phyloP scores from a whole-genome alignment of 106 monocot species.

The Acanthochlamys bracteata region DNA sequence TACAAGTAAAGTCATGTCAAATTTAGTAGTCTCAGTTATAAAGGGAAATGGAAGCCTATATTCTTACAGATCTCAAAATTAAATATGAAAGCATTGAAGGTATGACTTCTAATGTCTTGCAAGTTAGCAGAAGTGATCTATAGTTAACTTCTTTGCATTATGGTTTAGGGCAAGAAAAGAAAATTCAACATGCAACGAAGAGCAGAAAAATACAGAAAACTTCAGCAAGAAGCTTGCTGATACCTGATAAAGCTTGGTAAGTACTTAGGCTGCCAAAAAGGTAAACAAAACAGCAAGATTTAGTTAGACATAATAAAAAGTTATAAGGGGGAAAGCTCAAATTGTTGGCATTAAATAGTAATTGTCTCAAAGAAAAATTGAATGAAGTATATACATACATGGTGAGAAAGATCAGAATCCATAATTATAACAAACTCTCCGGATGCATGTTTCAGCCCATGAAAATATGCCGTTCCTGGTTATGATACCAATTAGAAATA shows the following conservation, averaged over 20 bases:
- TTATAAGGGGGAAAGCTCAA: background rate
- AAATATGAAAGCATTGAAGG: no score
- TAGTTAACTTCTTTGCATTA: no score
- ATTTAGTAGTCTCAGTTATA: no score
- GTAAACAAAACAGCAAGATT: conserved; percentile 2
- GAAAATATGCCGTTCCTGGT: conserved; percentile 92
- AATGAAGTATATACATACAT: conserved; percentile 40
- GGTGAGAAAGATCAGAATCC: conserved; percentile 99
- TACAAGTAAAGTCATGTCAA: no score
- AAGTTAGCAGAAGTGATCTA: no score
- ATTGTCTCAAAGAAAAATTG: background rate
- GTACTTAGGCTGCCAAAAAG: conserved; percentile 87
- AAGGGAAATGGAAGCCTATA: no score
- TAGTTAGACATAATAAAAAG: background rate
- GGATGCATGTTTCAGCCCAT: conserved; percentile 91
- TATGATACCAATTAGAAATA: conserved; percentile 1
- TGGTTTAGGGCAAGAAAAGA: no score
- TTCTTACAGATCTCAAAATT: no score
- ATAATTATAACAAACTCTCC: conserved; percentile 93
- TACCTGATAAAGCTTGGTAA: conserved; percentile 94
- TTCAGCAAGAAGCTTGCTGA: conserved; percentile 2
- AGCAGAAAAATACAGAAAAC: background rate
- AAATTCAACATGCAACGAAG: background rate
- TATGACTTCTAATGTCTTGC: no score
- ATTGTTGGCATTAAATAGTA: background rate